phyloP scores from a whole-genome alignment of 768 basidiomycete species.

The Russula sp. region DNA sequence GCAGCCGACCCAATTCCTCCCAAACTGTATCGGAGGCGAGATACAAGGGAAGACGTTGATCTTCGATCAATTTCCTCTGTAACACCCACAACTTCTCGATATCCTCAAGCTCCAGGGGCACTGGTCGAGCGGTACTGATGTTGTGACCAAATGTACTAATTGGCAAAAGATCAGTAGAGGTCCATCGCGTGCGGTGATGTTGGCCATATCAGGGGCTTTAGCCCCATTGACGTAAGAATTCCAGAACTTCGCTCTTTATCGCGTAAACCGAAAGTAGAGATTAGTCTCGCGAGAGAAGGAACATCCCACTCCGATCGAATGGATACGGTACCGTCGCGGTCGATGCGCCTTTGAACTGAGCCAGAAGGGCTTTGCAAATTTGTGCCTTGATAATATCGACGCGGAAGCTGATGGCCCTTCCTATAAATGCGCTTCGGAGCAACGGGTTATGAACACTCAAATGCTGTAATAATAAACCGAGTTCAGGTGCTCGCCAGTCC shows the following conservation, averaged over 20 bases:
- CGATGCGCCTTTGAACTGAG: background rate
- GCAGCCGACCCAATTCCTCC: conserved; percentile 3
- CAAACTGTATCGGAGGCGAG: conserved; percentile 2
- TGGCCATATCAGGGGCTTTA: background rate
- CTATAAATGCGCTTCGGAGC: conserved; percentile 10
- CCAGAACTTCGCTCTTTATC: conserved; percentile 1
- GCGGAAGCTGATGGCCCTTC: background rate
- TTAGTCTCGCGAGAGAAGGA: conserved; percentile 10
- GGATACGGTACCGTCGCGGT: background rate
- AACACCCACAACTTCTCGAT: conserved; percentile 4
- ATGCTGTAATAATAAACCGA: conserved; percentile 7
- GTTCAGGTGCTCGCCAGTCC: conserved; percentile 21
- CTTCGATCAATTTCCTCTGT: conserved; percentile 5
- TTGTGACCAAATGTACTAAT: conserved; percentile 1
- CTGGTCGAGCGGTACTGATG: background rate
- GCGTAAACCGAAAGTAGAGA: conserved; percentile 1
- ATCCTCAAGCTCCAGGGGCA: background rate
- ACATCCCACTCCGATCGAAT: conserved; percentile 18
- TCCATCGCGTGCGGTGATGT: conserved; percentile 1
- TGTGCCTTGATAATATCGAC: conserved; percentile 6
- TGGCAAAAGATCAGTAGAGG: conserved; percentile 18
- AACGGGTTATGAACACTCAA: conserved; percentile 7
- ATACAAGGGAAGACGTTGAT: background rate
- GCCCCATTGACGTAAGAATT: background rate
- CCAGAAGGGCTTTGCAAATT: conserved; percentile 6